Evolutionary conservation across 345 rosid genomes (phyloP), one percentile per base, ranked within the genome.

Genomic region (Euphorbia tirucalli): DNA sequence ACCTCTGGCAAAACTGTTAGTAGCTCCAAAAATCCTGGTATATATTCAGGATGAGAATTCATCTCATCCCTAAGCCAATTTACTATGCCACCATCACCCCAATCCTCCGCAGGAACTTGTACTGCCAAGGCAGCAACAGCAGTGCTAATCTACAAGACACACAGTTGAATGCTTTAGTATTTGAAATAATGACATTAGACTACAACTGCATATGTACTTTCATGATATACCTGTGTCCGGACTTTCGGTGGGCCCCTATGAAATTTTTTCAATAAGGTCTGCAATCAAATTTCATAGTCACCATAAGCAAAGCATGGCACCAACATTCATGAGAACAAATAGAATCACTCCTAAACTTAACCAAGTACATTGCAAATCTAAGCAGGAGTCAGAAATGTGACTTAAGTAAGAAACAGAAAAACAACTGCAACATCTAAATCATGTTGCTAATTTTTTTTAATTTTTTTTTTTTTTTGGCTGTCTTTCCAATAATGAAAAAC

Each of bases 101-200:
- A 93, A 75, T 89, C 96, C 77, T 86, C 94, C 2, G 96, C 87
- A 66, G 97, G 94, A 75, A 96, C 93, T 81, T 96, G 99, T 28
- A 96, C 99, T 77, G 97, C 99, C 89, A 93, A 86, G 59, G 98
- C 98, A 73, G 98, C 99, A 61, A 96, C 98, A 6, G 96, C 98
- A 83, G 93, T 93, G 86, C 99, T 90, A 84, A 93, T 93, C 99
- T 95, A 87, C 73, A 88, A 39, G 71, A 66, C 80, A 87, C 59
- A 71, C 39, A 73, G 70, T 61, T 50, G 25, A 79, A 37, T 30
- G 28, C 32, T 55, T 60, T 41, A 65, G 58, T 57, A 48, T 73
- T 69, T 68, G 58, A 44, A 21, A 56, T 30, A 25, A 65, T 58
- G 39, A 79, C 22, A 28, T 60, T 31, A 32, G 25, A 70, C 58